Percentiles rank a stretch among this genome's conserved stretches.
Conservation (phyloP, 306 rosid species). For the Glycyrrhiza uralensis region DNA sequence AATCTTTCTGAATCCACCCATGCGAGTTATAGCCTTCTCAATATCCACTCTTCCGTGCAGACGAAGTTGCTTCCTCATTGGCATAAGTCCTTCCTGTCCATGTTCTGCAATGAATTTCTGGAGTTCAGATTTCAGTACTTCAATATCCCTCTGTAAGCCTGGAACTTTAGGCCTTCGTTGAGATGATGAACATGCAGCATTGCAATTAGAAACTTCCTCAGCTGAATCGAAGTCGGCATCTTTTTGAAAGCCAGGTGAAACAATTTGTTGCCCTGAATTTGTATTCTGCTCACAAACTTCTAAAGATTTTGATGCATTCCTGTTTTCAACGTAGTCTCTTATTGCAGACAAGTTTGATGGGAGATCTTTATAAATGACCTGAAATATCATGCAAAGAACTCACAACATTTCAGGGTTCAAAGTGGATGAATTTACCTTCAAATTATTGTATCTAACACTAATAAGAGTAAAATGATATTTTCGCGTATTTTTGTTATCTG, state of each 20-base stretch:
- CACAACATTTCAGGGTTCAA: not conserved
- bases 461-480: not conserved
- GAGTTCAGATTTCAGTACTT: constrained; percentile 67
- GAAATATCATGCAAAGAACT: not conserved
- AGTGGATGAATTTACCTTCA: not conserved
- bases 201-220: constrained; percentile 19
- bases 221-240: constrained; percentile 17
- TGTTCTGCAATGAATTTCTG: constrained; percentile 61
- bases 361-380: constrained; percentile 86
- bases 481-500: not conserved
- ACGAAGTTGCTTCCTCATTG: constrained; percentile 87
- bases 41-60: constrained; percentile 72
- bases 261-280: constrained; percentile 32
- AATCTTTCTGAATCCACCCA: constrained; percentile 83
- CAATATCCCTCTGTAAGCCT: constrained; percentile 72
- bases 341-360: constrained; percentile 82
- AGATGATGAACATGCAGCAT: constrained; percentile 29
- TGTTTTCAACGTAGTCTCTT: constrained; percentile 61
- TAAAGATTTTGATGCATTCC: constrained; percentile 23
- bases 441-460: not conserved
- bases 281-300: constrained; percentile 30
- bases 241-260: constrained; percentile 23
- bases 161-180: constrained; percentile 62
- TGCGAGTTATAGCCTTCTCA: constrained; percentile 77
- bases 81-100: constrained; percentile 92